Base-by-base conservation (phyloP, 805 yeast genomes). In the Blastobotrys robertii region DNA sequence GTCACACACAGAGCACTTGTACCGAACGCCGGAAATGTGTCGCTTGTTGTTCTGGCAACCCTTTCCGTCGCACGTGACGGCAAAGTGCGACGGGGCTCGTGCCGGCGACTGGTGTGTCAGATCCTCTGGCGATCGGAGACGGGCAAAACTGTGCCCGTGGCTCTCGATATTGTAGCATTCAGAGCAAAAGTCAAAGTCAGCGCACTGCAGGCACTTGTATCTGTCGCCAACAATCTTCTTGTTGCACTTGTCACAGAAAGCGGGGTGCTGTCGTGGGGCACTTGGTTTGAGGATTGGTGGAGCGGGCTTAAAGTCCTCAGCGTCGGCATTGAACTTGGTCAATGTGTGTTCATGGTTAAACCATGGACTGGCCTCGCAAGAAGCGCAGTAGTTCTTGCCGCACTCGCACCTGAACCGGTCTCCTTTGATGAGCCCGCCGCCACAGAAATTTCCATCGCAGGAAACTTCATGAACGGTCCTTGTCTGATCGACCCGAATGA, bases 181-280 rank as follows among this genome's bases (percentile, higher is more conserved):
- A 14, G 60, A 58, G 55, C 80, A 74, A 43, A 72, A 57, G 55
- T 74, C 78, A 55, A 61, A 73, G 50, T 76, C 70, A 4, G 59
- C 54, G 52, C 81, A 76, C 13, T 60, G 59, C 39, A 66, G 51
- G 52, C 81, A 76, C 46, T 64, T 66, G 58, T 58, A 73, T 34
- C 79, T 67, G 3, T 56, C 50, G 3, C 79, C 79, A 15, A 22
- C 45, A 42, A 65, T 58, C 31, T 37, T 38, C 4, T 29, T 38
- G 16, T 55, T 48, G 43, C 58, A 55, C 3, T 46, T 44, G 30
- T 56, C 59, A 38, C 62, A 57, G 30, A 38, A 22, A 8, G 62
- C 62, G 29, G 32, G 16, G 38, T 43, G 47, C 40, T 6, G 28
- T 38, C 11, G 29, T 11, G 14, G 36, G n/a, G n/a, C n/a, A 28